Percentiles rank a stretch among this genome's conserved stretches.
phyloP scores from a whole-genome alignment of 768 basidiomycete species.

The Russula olivacea region DNA sequence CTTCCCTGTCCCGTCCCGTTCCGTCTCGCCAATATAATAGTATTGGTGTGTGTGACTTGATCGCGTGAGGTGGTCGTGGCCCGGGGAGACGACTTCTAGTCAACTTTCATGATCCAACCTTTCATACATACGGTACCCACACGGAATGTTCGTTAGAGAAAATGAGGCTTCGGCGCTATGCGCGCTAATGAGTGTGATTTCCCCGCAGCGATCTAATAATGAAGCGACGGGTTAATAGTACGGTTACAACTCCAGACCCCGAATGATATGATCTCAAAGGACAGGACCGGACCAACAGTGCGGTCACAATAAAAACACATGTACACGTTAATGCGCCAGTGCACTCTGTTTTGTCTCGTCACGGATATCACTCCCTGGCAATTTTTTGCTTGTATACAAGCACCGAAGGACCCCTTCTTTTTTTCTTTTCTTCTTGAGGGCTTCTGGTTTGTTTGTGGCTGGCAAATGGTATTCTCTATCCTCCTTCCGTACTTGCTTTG shows the following conservation, averaged over 20 bases:
- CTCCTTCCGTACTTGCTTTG: background rate
- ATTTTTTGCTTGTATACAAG: too few relatives aligned
- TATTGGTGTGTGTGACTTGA: background rate
- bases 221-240: background rate
- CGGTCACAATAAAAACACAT: background rate
- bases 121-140: conserved; percentile 3
- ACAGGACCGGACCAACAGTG: background rate
- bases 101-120: too few relatives aligned
- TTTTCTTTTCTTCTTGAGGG: background rate
- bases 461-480: background rate
- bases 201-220: background rate
- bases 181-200: background rate
- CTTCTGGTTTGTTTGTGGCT: background rate
- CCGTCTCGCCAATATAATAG: background rate
- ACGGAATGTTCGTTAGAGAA: background rate
- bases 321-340: background rate
- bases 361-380: background rate
- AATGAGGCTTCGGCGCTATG: conserved; percentile 7
- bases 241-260: background rate
- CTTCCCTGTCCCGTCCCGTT: background rate
- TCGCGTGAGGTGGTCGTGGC: background rate
- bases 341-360: background rate
- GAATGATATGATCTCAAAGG: background rate
- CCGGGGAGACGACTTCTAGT: background rate
- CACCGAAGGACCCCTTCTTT: background rate